Evolutionary conservation across 129 eudicot genomes (phyloP).

Genomic region (Kitagawia praeruptora): DNA sequence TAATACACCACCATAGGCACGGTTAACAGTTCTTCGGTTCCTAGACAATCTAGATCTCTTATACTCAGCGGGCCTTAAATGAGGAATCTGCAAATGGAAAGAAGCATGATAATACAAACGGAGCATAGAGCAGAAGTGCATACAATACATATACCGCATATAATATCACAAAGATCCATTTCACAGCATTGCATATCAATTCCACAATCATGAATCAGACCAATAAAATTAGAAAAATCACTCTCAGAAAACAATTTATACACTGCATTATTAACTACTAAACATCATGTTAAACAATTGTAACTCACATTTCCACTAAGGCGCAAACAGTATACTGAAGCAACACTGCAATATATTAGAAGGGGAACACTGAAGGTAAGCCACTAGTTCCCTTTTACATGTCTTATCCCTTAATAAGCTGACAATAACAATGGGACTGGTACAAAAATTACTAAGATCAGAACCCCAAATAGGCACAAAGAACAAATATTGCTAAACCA

Average conservation of each 20-base stretch:
- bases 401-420: not conserved
- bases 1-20: conserved; percentile 85
- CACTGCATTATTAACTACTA: not conserved
- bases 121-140: not conserved
- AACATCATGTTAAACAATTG: not conserved
- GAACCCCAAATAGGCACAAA: not conserved
- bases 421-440: not conserved
- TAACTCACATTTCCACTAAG: not conserved
- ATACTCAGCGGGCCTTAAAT: conserved; percentile 81
- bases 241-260: not conserved
- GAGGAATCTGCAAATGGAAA: conserved; percentile 59
- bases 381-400: not conserved
- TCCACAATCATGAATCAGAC: not conserved
- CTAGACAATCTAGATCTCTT: conserved; percentile 74
- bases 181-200: not conserved
- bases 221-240: not conserved
- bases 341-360: not conserved
- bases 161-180: not conserved
- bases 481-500: not conserved
- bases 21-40: conserved; percentile 82
- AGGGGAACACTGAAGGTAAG: not conserved
- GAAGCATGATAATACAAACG: not conserved
- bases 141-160: not conserved
- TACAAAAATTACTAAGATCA: not conserved
- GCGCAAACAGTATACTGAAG: not conserved